Conservation (phyloP, 2,329 filamentous ascomycete genomes). For the Amylocarpus encephaloides region DNA sequence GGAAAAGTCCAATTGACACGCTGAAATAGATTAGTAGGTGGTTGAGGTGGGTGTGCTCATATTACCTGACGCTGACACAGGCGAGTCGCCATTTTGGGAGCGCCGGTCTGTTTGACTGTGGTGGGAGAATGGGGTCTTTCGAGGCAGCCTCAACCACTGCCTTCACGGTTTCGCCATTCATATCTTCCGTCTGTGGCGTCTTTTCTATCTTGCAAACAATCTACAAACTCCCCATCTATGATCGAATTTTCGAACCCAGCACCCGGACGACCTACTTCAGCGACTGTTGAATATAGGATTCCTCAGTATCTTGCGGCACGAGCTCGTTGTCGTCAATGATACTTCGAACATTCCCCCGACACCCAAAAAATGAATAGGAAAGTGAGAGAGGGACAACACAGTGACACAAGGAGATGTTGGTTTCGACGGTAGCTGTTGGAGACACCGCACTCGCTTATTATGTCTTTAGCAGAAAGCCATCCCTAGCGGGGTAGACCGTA, state of each 20-base stretch:
- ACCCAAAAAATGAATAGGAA: no score
- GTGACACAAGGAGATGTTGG: no score
- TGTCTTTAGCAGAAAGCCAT: no score
- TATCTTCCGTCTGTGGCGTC: not conserved
- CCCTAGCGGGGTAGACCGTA: no score
- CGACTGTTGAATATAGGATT: not conserved
- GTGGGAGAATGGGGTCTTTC: not conserved
- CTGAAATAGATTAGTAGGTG: conserved; percentile 28
- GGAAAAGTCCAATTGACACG: conserved; percentile 46
- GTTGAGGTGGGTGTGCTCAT: not conserved
- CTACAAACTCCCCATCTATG: no score
- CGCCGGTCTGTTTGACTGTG: not conserved
- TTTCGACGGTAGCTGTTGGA: no score
- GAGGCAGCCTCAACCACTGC: not conserved
- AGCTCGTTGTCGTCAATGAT: no score
- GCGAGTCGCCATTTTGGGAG: conserved; percentile 15
- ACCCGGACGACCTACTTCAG: not conserved
- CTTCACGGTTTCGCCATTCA: not conserved
- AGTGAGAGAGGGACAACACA: no score
- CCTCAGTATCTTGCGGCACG: no score
- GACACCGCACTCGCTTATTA: no score
- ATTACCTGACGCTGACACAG: conserved; percentile 7
- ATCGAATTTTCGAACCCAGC: not conserved
- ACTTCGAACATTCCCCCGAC: no score
- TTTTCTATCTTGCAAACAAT: no score